Evolutionary conservation across 192 early-diverging fungal species (phyloP), one percentile per base, ranked within the genome.

Genomic region (Coemansia reversa): DNA sequence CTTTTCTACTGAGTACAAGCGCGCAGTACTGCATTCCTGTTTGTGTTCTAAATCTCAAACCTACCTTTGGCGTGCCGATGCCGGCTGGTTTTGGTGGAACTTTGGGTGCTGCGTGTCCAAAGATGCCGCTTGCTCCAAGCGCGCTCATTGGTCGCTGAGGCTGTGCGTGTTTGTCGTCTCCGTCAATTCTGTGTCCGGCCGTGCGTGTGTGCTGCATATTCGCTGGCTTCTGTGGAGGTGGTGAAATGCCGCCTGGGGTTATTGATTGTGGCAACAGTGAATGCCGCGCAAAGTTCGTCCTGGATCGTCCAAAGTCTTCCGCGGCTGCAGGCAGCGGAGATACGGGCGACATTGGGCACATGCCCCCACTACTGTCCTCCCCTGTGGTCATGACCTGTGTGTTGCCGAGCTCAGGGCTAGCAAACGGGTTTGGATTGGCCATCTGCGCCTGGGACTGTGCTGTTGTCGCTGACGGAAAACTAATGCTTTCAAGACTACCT

Each of bases 51-150:
- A 29, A 22, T 55, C 5, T 23, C 6, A 14, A 42, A 55, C 64
- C 47, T 67, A 74, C 72, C 59, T 62, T 74, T 52, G 64, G 14
- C n/a, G 60, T n/a, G 55, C 55, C 55, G 19, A 79, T 65, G 7
- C 67, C 64, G 8, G 63, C 51, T 14, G 77, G 77, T 55, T 80
- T 80, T n/a, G 72, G 68, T 28, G 72, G 71, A 29, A 66, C 39
- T 30, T 48, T 28, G 22, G 57, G 60, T 9, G 51, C 51, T 8
- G 22, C 51, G n/a, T 47, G 58, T 29, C 4, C 25, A 32, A 45
- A 30, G 16, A 51, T 50, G 45, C 8, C 29, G 42, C 47, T 32
- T 32, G 39, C 27, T 32, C 19, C 25, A 25, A 69, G 42, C 32
- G 48, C 55, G 30, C 67, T 69, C 29, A 29, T 39, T 11, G 67